Base-by-base conservation (phyloP, 306 rosid genomes). In the Vigna radiata region DNA sequence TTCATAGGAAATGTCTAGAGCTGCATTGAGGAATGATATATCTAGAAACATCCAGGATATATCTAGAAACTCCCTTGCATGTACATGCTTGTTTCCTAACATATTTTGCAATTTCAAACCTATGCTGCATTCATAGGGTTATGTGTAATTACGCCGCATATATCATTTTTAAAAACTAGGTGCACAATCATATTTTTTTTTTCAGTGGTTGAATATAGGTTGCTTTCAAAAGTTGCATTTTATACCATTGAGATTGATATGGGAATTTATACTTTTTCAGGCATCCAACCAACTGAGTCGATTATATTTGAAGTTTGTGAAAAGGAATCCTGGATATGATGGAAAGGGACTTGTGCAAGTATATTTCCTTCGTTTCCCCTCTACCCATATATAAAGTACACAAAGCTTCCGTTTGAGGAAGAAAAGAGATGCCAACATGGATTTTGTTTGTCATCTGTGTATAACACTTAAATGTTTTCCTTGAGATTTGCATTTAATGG, bases 261-360 rank as follows among this genome's bases (percentile, higher is more conserved):
- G 60, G 70, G 65, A 80, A 47, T 76, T 58, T 68, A 41, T 70
- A 70, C 52, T 79, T 70, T 68, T 80, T 50, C 80, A 95, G 99
- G 99, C 92, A 59, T 92, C 99, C 83, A 91, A 83, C 78, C 97
- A 95, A 88, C 86, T 95, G 74, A 95, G 92, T 82, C 86, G 87
- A 73, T 80, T 95, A 41, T 95, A 90, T 86, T 1, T 19, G 21
- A 19, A 19, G 21, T 19, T 19, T 19, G 21, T 19, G 21, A 19
- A 19, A 19, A 19, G 21, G 1, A 19, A 19, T 19, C 21, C 21
- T 19, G 21, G 21, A 19, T 19, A 19, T 19, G 21, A 19, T 19
- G 21, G 21, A 19, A 19, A 19, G 21, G 21, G 0, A 19, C 21
- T 19, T 19, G 21, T 19, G 21, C 21, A 19, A 19, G 21, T 19